Percentiles rank a stretch among this genome's conserved stretches.
Evolutionary conservation across 345 rosid genomes (phyloP).

Genomic region (Pelargonium nanum): DNA sequence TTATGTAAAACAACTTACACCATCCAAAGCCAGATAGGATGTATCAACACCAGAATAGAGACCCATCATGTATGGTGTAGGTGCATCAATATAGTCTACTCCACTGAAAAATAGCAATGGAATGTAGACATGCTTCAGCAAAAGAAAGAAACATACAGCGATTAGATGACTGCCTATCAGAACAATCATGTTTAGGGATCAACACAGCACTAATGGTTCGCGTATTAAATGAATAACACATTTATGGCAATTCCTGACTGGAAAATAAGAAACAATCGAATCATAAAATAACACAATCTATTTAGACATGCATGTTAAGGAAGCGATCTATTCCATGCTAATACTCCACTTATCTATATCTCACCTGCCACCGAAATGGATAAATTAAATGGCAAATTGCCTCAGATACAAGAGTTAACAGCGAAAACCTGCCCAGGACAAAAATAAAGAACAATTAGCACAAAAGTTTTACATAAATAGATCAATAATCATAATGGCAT

Average conservation of each 20-base stretch:
- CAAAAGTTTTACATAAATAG: not conserved
- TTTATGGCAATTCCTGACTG: not conserved
- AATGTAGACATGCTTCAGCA: slow-evolving; percentile 98
- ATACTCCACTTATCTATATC: not conserved
- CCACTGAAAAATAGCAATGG: slow-evolving; percentile 99
- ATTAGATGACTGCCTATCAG: slow-evolving; percentile 25
- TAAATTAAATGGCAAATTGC: slow-evolving; percentile 94
- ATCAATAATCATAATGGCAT: not conserved
- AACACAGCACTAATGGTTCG: slow-evolving; percentile 2
- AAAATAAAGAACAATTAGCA: slow-evolving; percentile 6
- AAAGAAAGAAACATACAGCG: slow-evolving; percentile 44
- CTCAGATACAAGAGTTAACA: slow-evolving; percentile 81
- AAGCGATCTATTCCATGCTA: not conserved
- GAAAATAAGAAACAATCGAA: not conserved
- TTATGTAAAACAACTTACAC: slow-evolving; percentile 50
- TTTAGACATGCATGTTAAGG: not conserved
- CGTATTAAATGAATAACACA: not conserved
- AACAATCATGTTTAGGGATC: not conserved
- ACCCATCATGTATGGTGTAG: slow-evolving; percentile 99
- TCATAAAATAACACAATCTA: not conserved
- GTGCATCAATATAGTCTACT: slow-evolving; percentile 99
- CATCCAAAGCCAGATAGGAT: slow-evolving; percentile 78
- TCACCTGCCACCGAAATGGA: slow-evolving; percentile 98
- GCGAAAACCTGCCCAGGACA: slow-evolving; percentile 62
- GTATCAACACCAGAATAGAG: slow-evolving; percentile 95